Evolutionary conservation across 2,329 filamentous ascomycete species (phyloP).

Genomic region (Sphaceloma murrayae): DNA sequence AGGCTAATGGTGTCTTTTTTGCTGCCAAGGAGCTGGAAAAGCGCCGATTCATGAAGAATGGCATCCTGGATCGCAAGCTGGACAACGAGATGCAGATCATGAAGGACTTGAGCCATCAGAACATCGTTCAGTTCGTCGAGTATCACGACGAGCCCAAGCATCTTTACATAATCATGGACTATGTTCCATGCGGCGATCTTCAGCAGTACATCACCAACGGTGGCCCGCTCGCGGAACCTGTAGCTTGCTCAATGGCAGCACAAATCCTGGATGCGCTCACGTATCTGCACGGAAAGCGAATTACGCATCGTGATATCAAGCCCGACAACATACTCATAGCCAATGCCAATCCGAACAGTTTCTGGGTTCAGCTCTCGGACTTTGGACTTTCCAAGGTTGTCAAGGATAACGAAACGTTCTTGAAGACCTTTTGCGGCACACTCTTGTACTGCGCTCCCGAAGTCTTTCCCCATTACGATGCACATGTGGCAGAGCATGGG

Average conservation of each 20-base stretch:
- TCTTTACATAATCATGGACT: slow-evolving; percentile 97
- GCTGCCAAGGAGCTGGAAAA: slow-evolving; percentile 96
- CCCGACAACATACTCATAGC: slow-evolving; percentile 92
- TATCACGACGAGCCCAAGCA: slow-evolving; percentile 72
- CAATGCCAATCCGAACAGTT: slow-evolving; percentile 50
- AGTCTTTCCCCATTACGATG: slow-evolving; percentile 75
- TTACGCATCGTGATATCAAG: slow-evolving; percentile 97
- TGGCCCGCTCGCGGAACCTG: slow-evolving; percentile 54
- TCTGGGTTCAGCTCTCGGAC: slow-evolving; percentile 84
- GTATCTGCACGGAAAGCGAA: slow-evolving; percentile 78
- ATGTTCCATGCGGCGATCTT: slow-evolving; percentile 70
- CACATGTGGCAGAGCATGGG: slow-evolving; percentile 51
- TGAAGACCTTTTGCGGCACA: slow-evolving; percentile 94
- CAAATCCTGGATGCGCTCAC: slow-evolving; percentile 74
- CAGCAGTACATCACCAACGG: slow-evolving; percentile 58
- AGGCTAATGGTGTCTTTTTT: slow-evolving; percentile 70
- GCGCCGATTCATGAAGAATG: slow-evolving; percentile 85
- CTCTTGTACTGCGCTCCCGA: slow-evolving; percentile 93
- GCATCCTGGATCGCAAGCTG: slow-evolving; percentile 77
- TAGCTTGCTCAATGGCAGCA: slow-evolving; percentile 60
- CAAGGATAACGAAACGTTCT: slow-evolving; percentile 71
- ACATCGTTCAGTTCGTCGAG: slow-evolving; percentile 87
- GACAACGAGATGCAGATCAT: slow-evolving; percentile 98
- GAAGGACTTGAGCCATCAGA: slow-evolving; percentile 70
- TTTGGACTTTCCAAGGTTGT: slow-evolving; percentile 95